Evolutionary conservation across 2,329 filamentous ascomycete species (phyloP).

Genomic region (Thelonectria blattea): DNA sequence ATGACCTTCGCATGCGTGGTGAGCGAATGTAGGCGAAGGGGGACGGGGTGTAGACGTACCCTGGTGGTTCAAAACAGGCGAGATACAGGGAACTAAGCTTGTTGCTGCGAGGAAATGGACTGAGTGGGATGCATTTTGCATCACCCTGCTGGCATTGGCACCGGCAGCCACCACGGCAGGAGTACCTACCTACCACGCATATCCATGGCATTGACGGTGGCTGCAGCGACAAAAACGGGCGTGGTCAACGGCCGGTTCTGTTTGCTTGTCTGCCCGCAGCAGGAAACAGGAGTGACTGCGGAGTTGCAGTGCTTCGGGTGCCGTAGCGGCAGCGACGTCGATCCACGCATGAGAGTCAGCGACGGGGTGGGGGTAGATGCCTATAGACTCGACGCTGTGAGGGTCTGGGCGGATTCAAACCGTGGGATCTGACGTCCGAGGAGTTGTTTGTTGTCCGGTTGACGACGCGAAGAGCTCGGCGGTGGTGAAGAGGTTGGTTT

Average conservation of each 20-base stretch:
- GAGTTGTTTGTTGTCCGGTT: constrained; percentile 10
- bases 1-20: constrained; percentile 6
- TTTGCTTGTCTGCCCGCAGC: constrained; percentile 3
- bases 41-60: constrained; percentile 5
- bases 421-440: neutral
- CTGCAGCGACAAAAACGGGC: neutral
- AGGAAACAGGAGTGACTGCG: neutral
- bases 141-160: constrained; percentile 7
- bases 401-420: neutral
- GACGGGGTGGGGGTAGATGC: constrained; percentile 19
- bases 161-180: neutral
- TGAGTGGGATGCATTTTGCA: constrained; percentile 20
- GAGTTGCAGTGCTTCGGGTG: constrained; percentile 10
- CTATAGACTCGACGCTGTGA: constrained; percentile 19
- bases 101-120: constrained; percentile 13
- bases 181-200: neutral
- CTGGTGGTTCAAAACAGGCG: neutral
- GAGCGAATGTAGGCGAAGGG: constrained; percentile 9
- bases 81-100: constrained; percentile 17
- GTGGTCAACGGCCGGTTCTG: constrained; percentile 2
- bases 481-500: neutral
- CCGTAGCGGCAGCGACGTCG: constrained; percentile 28
- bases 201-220: constrained; percentile 1
- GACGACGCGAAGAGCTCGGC: neutral
- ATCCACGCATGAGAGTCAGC: constrained; percentile 28